Evolutionary conservation across 2,329 filamentous ascomycete genomes (phyloP).

Genomic region (Blastomyces silverae): DNA sequence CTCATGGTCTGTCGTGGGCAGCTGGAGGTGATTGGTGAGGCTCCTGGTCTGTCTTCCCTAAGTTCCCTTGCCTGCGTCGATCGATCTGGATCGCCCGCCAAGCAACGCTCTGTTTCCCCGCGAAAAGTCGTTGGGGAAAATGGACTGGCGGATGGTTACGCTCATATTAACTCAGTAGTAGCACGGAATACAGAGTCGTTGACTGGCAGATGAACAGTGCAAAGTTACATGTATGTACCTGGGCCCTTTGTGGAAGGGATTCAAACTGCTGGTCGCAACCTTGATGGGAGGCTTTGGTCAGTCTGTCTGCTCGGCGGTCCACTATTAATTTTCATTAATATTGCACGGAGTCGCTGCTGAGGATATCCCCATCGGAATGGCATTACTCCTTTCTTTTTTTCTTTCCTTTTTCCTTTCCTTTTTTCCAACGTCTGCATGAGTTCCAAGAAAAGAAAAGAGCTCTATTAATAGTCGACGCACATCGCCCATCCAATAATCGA

Average conservation of each 20-base stretch:
- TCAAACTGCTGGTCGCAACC: background rate
- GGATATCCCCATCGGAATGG: no score
- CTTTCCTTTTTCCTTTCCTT: background rate
- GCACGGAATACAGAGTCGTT: no score
- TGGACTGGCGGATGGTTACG: no score
- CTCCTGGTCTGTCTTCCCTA: background rate
- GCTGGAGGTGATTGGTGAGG: background rate
- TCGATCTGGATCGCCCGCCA: constrained; percentile 8
- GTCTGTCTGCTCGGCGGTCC: background rate
- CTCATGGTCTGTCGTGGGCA: background rate
- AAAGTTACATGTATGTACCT: no score
- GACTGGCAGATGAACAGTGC: background rate
- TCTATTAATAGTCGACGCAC: constrained; percentile 1
- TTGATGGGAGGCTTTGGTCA: background rate
- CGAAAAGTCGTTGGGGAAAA: no score
- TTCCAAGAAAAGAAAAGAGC: no score
- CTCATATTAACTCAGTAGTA: no score
- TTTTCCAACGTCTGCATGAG: no score
- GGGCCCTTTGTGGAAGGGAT: background rate
- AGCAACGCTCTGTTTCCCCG: background rate
- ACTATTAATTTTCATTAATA: no score
- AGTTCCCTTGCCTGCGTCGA: background rate
- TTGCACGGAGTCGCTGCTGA: no score
- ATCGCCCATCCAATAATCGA: background rate
- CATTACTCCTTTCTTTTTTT: background rate